Evolutionary conservation across 2,329 filamentous ascomycete genomes (phyloP).

Genomic region (Penicillium sp.): DNA sequence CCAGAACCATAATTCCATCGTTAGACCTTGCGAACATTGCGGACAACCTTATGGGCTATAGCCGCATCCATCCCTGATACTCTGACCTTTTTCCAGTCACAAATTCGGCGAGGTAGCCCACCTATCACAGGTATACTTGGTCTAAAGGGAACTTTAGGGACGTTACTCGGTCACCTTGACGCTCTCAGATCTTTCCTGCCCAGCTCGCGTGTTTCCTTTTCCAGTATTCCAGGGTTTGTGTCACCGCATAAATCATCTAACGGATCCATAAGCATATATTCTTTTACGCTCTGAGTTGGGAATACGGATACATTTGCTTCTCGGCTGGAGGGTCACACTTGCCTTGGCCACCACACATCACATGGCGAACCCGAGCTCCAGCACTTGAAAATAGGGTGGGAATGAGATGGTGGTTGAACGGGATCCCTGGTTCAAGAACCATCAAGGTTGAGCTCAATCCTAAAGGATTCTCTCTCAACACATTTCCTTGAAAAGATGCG

Average conservation of each 20-base stretch:
- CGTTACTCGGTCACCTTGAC: too few species aligned
- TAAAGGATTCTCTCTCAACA: background rate
- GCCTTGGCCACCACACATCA: background rate
- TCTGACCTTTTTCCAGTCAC: too few species aligned
- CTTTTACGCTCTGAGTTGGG: background rate
- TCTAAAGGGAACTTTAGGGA: too few species aligned
- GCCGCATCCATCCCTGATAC: too few species aligned
- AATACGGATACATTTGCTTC: background rate
- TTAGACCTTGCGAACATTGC: too few species aligned
- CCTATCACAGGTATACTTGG: too few species aligned
- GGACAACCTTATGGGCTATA: too few species aligned
- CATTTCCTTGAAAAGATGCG: background rate
- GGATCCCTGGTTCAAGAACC: background rate
- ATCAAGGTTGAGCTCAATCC: background rate
- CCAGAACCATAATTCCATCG: too few species aligned
- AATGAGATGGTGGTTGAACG: background rate
- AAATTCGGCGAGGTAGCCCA: too few species aligned
- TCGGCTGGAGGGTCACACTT: background rate
- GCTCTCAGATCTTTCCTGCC: background rate
- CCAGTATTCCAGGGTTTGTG: background rate
- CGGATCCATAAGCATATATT: background rate
- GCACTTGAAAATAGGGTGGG: background rate
- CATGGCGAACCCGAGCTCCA: background rate
- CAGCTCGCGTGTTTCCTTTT: background rate
- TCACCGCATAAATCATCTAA: background rate